Base-by-base conservation (phyloP, 2,329 filamentous ascomycete genomes). In the Sporothrix variecibatus region DNA sequence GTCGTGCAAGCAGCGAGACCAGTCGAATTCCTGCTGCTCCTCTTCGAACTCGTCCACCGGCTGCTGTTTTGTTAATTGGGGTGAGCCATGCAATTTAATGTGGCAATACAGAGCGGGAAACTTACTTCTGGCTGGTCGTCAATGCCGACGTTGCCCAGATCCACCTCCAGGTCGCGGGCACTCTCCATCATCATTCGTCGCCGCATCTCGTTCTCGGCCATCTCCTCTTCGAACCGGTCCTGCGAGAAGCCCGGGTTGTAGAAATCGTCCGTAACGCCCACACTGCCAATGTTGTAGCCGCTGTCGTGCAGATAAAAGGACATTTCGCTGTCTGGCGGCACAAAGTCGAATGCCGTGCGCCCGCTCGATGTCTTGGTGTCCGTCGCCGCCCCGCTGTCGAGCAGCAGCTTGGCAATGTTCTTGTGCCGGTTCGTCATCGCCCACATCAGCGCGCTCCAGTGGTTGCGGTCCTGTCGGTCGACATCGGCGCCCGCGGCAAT, bases 151-250 rank as follows among this genome's bases (percentile, higher is more conserved):
- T 97, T 99, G 15, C 95, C 96, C 73, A 99, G 83, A 79, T 99
- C 96, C 58, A 99, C 96, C 82, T 99, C 96, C 49, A 99, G 86
- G 81, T 99, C 97, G 77, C 97, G 92, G 6, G 96, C 95, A 80
- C 96, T 99, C 81, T 99, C 96, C 90, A 97, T 96, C 95, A 98
- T 98, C 94, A 99, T 97, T 43, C 96, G 90, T 76, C 95, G 89
- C 80, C 95, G 94, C 89, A 98, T 90, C 82, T 98, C 96, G 78
- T 94, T 97, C 82, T 99, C 96, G 2, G 95, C 95, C 88, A 98
- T 92, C 81, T 99, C 96, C 81, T 98, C 95, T 82, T 99, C 96
- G 76, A 99, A 98, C 26, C 92, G 90, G 81, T 97, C 95, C 81
- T 98, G 94, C 0, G 93, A 94, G 80, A 98, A 93, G 0, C 96